phyloP scores from a whole-genome alignment of 202 grass and related monocot species.

The Zoysia matrella region DNA sequence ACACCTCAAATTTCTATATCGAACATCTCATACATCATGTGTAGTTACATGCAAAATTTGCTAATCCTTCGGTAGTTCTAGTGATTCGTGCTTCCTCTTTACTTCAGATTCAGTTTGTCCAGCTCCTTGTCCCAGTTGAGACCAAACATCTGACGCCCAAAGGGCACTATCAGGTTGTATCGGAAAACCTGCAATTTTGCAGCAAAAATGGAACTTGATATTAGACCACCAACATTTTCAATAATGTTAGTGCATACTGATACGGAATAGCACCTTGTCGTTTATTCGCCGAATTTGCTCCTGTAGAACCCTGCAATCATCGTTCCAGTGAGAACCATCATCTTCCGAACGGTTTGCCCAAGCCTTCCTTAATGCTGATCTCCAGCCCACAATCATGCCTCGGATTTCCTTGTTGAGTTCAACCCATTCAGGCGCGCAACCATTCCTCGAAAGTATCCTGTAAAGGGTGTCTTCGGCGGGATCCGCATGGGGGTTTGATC shows the following conservation, averaged over 20 bases:
- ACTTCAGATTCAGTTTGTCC: conserved; percentile 54
- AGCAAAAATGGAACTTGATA: conserved; percentile 19
- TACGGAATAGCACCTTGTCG: conserved; percentile 56
- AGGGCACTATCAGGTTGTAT: conserved; percentile 82
- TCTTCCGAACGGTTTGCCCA: conserved; percentile 49
- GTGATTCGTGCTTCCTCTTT: conserved; percentile 21
- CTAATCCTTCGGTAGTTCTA: not conserved
- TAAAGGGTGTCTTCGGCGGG: conserved; percentile 91
- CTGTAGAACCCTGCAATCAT: conserved; percentile 58
- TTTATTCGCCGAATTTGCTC: conserved; percentile 74
- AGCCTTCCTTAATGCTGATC: conserved; percentile 57
- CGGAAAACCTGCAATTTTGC: conserved; percentile 69
- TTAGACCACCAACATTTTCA: not conserved
- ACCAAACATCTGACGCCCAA: conserved; percentile 86
- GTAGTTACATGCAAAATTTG: conserved; percentile 33
- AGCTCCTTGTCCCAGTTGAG: conserved; percentile 92
- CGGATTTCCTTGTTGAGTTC: not conserved
- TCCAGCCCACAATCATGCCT: conserved; percentile 59
- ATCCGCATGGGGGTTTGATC: conserved; percentile 73
- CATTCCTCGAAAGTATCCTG: conserved; percentile 78
- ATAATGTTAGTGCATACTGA: not conserved
- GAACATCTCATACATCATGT: conserved; percentile 11
- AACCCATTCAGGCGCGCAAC: conserved; percentile 75
- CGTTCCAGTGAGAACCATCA: conserved; percentile 47
- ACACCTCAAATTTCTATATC: not conserved